Evolutionary conservation across 1,284 basidiomycete species (phyloP), one percentile per base, ranked within the genome.

Genomic region (Calocybe gambosa): DNA sequence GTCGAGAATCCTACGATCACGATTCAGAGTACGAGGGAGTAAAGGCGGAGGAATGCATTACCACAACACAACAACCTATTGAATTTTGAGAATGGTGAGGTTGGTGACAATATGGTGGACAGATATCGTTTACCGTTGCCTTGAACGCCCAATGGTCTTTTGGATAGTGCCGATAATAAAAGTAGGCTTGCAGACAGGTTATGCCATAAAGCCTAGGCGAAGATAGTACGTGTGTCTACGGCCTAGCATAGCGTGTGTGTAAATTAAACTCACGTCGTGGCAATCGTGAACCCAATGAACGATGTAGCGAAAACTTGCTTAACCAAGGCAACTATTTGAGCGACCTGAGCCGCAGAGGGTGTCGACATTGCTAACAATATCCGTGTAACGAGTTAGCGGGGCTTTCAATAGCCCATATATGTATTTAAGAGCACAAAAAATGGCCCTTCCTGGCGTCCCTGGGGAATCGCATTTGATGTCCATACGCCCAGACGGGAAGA

Each of bases 251-350:
- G 33, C 25, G 8, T 2, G 1, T 7, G 7, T 13, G 26, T n/a
- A n/a, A n/a, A n/a, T n/a, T n/a, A 16, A 9, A 29, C 45, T 46
- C 23, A 46, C 45, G 45, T 41, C 10, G 45, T 46, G 16, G 45
- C 45, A 16, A 46, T 42, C 21, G 45, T 46, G 26, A 46, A 46
- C 18, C 45, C 45, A 28, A 46, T 46, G 21, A 46, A 42, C 19
- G 39, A 46, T 7, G 45, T 46, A 9, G 31, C 45, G 13, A 46
- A 46, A 1, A 46, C 25, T 36, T 46, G 45, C 25, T 46, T 46
- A 10, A 42, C 45, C 3, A 40, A 26, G 18, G 39, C 39, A 26
- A 19, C 35, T 15, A 45, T n/a, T 5, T 38, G 39, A 31, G 39
- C 39, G 31, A 20, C 28, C 10, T 41, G 28, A 4, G 16, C 39